Evolutionary conservation across 805 yeast genomes (phyloP).

Genomic region (Ogataea paradorogensis): DNA sequence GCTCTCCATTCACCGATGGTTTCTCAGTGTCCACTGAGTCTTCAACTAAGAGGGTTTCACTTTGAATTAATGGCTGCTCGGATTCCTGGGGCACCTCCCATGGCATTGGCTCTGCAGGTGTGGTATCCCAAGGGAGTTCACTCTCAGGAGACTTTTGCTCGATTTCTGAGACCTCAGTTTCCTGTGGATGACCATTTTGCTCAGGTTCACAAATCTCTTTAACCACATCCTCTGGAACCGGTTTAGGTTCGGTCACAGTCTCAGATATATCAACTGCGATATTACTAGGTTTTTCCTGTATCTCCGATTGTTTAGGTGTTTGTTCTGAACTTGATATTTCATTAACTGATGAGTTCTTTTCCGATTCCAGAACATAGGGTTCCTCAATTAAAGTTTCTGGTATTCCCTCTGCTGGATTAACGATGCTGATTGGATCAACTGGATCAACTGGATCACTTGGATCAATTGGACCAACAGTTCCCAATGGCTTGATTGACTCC

Average conservation of each 20-base stretch:
- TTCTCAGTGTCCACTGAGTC: neutral
- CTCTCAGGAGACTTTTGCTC: too few species aligned
- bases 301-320: neutral
- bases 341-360: neutral
- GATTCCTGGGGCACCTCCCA: slow-evolving; percentile 3
- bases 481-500: too few species aligned
- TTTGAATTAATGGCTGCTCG: neutral
- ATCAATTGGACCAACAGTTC: neutral
- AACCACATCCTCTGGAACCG: neutral
- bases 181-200: too few species aligned
- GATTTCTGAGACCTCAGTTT: too few species aligned
- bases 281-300: neutral
- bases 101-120: slow-evolving; percentile 2
- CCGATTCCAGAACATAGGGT: neutral
- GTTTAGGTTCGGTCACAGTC: neutral
- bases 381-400: neutral
- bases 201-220: too few species aligned
- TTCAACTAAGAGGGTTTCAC: too few species aligned
- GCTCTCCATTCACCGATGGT: neutral
- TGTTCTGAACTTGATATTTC: neutral
- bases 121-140: slow-evolving; percentile 5
- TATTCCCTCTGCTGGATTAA: neutral
- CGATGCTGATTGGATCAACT: neutral
- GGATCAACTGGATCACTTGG: neutral
- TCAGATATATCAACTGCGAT: too few species aligned